Conservation (phyloP, 148 eudicot genomes). For the Rhododendron ferrugineum region DNA sequence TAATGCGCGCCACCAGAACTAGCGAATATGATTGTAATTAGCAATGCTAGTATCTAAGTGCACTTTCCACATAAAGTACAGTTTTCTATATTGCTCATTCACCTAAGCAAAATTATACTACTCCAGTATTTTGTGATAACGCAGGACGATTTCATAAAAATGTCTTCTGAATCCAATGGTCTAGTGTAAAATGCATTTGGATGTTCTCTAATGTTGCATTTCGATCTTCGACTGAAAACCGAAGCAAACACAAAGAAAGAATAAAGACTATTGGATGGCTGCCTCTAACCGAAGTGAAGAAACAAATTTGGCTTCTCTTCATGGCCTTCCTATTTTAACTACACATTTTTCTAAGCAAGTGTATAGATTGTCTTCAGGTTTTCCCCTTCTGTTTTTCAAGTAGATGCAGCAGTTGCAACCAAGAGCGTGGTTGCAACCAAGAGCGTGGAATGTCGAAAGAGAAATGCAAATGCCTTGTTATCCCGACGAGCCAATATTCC, state of each 20-base stretch:
- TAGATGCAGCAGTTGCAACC: too few species aligned
- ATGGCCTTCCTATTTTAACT: neutral
- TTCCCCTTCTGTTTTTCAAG: neutral
- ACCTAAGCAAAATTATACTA: neutral
- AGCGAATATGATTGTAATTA: neutral
- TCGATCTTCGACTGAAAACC: neutral
- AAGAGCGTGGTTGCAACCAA: too few species aligned
- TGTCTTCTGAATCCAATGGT: neutral
- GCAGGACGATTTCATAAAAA: neutral
- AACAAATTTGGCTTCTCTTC: neutral
- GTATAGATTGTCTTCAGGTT: neutral
- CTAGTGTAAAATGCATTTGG: neutral
- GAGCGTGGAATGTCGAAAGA: neutral
- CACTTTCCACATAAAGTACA: too few species aligned
- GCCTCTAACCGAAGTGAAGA: neutral
- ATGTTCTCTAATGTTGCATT: neutral
- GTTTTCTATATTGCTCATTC: neutral
- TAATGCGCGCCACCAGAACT: neutral
- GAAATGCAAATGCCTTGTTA: neutral
- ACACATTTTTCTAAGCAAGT: neutral
- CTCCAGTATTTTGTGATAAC: too few species aligned
- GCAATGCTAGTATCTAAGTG: too few species aligned
- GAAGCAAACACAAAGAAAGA: neutral
- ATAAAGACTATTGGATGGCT: neutral
- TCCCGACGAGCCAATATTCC: neutral